Evolutionary conservation across 169 alveolate genomes (phyloP), one percentile per base, ranked within the genome.

Genomic region (Blepharisma undulans): DNA sequence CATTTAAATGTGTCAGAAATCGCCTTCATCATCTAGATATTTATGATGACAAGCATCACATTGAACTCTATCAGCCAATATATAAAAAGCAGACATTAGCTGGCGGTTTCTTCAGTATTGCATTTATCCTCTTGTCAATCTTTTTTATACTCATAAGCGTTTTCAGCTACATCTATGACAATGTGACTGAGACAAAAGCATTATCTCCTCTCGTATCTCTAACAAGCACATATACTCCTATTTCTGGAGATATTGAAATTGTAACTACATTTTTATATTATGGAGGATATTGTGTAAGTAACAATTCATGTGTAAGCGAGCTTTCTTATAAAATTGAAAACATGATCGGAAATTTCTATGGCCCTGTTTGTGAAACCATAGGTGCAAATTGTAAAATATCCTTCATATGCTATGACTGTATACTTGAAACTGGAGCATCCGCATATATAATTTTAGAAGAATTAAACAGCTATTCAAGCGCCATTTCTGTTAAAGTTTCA

Each of bases 201-300:
- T n/a, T 84, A 3, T 79, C 10, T 0, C 89, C 89, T 34, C n/a
- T 84, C 19, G 72, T 36, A 7, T 32, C 79, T 0, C 10, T 84
- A 36, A 30, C 32, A 48, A 33, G 36, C 10, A 79, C 32, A 0
- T 27, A 27, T 27, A 8, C 30, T 8, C n/a, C 29, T 16, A 21
- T 84, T 22, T 27, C 74, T 48, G 78, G 36, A 14, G 72, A 21
- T n/a, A 19, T 84, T 48, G 6, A 32, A 10, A 10, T 84, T 0
- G 18, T 12, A 8, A 30, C 14, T 16, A 84, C 74, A 6, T 59
- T 84, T 59, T n/a, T 2, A 10, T 34, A 34, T 21, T 84, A 84
- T 59, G 89, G 89, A 6, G 89, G 89, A 21, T 18, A 84, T 10
- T 84, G 89, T 30, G 22, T 79, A 1, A 33, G 34, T 5, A 79